These are phyloP conservation scores for Amanita inopinata DNA, from an alignment of 768 basidiomycete species.

Conservation along the genomic window DNA sequence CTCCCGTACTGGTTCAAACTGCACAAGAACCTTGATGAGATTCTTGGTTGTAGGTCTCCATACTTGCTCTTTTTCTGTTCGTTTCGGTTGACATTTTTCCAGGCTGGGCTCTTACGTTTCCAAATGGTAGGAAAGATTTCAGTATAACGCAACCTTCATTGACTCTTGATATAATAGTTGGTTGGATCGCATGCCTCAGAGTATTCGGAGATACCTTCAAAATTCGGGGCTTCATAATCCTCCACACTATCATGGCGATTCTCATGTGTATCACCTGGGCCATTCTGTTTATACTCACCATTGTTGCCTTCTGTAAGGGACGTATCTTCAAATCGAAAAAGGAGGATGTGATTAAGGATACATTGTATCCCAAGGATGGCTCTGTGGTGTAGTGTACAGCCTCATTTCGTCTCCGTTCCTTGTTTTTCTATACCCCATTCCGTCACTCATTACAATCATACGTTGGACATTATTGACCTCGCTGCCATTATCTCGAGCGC, in stretches of 20 bases:
- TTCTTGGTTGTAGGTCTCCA: conserved; percentile 30
- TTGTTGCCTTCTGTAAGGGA: conserved; percentile 31
- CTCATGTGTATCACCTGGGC: conserved; percentile 31
- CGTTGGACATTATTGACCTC: too few relatives aligned
- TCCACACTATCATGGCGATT: conserved; percentile 31
- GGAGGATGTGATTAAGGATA: conserved; percentile 33
- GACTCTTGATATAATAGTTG: conserved; percentile 23
- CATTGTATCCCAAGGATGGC: too few relatives aligned
- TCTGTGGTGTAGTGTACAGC: too few relatives aligned
- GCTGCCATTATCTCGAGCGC: too few relatives aligned
- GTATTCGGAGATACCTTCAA: conserved; percentile 32
- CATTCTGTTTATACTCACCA: conserved; percentile 31
- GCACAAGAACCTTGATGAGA: conserved; percentile 34
- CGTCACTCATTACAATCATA: too few relatives aligned
- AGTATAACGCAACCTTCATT: too few relatives aligned
- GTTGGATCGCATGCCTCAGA: conserved; percentile 34
- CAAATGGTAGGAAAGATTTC: conserved; percentile 27
- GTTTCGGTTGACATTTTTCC: conserved; percentile 6
- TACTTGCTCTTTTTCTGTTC: neutral
- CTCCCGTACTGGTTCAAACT: conserved; percentile 41
- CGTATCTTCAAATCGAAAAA: conserved; percentile 31
- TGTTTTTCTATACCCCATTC: too few relatives aligned
- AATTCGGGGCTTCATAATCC: conserved; percentile 25
- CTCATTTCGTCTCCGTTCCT: too few relatives aligned
- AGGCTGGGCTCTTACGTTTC: conserved; percentile 40